Conservation (phyloP, 148 eudicot species). For the Dianthus caryophyllus region DNA sequence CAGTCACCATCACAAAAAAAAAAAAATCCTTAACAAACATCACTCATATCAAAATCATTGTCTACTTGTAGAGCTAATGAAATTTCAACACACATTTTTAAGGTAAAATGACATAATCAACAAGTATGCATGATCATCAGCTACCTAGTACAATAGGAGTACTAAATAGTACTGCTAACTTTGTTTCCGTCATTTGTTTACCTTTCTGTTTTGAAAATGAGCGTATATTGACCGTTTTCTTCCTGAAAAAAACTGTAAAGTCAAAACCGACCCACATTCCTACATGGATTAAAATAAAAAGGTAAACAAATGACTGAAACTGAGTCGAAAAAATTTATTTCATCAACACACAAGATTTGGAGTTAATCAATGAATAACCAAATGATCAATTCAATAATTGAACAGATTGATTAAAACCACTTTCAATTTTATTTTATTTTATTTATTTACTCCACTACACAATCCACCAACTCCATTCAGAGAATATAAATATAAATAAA, state of each 20-base stretch:
- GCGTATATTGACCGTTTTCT: too few species aligned
- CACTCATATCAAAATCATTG: slow-evolving; percentile 12
- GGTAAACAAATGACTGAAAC: too few species aligned
- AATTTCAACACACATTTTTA: slow-evolving; percentile 1
- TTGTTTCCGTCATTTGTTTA: too few species aligned
- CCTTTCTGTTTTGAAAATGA: too few species aligned
- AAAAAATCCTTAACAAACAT: slow-evolving; percentile 17
- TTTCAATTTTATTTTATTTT: not conserved
- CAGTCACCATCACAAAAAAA: slow-evolving; percentile 23
- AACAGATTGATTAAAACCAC: not conserved
- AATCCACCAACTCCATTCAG: not conserved
- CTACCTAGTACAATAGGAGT: too few species aligned
- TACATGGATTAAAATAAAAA: too few species aligned
- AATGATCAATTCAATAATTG: slow-evolving; percentile 6
- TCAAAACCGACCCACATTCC: too few species aligned
- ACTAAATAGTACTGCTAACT: too few species aligned
- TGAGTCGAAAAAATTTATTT: too few species aligned
- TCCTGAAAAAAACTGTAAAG: too few species aligned
- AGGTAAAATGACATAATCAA: not conserved
- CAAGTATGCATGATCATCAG: not conserved
- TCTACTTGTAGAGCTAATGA: not conserved
- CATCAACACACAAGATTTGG: not conserved
- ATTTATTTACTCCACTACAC: not conserved
- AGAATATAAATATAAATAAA: not conserved
- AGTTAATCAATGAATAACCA: slow-evolving; percentile 1